Base-by-base conservation (phyloP, 495 filamentous ascomycete genomes). In the Aspergillus asperescens region DNA sequence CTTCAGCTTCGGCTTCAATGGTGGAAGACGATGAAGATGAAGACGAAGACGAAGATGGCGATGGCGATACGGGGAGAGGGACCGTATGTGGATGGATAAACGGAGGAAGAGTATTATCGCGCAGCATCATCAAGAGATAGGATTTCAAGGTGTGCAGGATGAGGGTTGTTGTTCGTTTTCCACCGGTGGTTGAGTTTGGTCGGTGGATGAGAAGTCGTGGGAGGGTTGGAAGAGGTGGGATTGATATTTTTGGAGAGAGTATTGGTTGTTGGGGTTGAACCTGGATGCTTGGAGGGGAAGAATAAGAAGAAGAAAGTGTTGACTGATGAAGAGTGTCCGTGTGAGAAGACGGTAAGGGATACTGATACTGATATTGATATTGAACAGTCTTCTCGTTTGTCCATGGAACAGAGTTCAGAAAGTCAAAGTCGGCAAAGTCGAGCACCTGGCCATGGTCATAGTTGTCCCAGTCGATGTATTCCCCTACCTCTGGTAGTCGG, bases 101-200 rank as follows among this genome's bases (percentile, higher is more conserved):
- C 2, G 71, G 71, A 41, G 68, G 68, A 35, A 73, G 62, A 18
- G 52, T 61, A 31, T 71, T 62, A 25, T 69, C 58, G 13, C 57
- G 69, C 29, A 72, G 42, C 62, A 72, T 64, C 68, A 68, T 71
- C 39, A 60, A 50, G 3, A 66, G 64, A 50, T 75, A 77, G 12
- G 72, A 77, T 56, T 73, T 73, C 25, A 77, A 57, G 9, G 59
- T 77, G 35, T 68, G 65, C 28, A 65, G 39, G 7, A 75, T 75
- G 13, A 74, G 65, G 35, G 59, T 63, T 7, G 65, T 52, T n/a
- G 57, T 70, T 56, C 64, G 63, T 56, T 74, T 61, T 13, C 55
- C 20, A 8, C 62, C 66, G 13, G 61, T 19, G n/a, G 51, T 57
- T 7, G 55, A 38, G 31, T 56, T 65, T 47, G 66, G 62, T 44